A percentile compares a stretch with the other conserved stretches of the same genome.
Evolutionary conservation across 805 yeast genomes (phyloP).

Genomic region (Hanseniaspora clermontiae): DNA sequence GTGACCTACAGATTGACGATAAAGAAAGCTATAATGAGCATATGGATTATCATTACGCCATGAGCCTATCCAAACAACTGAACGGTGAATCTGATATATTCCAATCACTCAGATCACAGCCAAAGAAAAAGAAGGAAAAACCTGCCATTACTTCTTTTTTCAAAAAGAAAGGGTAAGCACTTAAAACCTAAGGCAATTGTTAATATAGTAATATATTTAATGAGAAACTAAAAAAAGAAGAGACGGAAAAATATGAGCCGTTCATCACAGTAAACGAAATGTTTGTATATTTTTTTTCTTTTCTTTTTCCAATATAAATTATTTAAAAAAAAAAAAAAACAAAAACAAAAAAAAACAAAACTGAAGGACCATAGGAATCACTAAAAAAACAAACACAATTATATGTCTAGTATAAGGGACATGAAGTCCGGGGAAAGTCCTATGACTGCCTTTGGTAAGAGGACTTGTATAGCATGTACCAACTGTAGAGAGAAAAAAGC

Average conservation of each 20-base stretch:
- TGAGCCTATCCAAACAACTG: slow-evolving; percentile 35
- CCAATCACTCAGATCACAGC: neutral
- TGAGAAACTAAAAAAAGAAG: too few species aligned
- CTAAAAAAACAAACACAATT: neutral
- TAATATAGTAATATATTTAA: too few species aligned
- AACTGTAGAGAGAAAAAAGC: slow-evolving; percentile 77
- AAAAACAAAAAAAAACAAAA: neutral
- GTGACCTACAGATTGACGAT: slow-evolving; percentile 17
- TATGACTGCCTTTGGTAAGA: slow-evolving; percentile 23
- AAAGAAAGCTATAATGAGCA: slow-evolving; percentile 32
- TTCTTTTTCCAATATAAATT: neutral
- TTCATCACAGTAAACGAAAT: too few species aligned
- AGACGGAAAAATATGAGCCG: too few species aligned
- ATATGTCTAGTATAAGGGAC: neutral
- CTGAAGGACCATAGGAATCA: neutral
- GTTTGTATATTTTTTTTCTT: too few species aligned
- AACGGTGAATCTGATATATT: slow-evolving; percentile 24
- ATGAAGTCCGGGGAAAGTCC: neutral
- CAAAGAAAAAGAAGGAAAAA: neutral
- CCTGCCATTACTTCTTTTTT: neutral
- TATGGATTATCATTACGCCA: slow-evolving; percentile 42
- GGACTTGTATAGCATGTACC: slow-evolving; percentile 73
- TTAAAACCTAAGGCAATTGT: too few species aligned
- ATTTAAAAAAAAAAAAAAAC: neutral
- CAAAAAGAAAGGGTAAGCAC: neutral